Conservation (phyloP, 768 basidiomycete genomes). For the Suillus americanus region DNA sequence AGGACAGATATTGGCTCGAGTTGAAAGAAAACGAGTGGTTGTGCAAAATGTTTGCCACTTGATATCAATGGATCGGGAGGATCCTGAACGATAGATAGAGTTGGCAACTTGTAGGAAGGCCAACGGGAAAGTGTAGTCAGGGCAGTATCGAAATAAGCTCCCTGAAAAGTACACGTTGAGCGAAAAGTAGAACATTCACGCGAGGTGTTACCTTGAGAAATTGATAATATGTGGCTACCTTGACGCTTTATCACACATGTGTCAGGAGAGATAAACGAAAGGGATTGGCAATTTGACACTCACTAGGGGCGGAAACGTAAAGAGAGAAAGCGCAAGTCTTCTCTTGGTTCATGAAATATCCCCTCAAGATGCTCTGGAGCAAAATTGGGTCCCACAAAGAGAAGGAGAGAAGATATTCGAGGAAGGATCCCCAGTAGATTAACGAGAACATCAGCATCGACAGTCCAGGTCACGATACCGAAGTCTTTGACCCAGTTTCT, state of each 20-base stretch:
- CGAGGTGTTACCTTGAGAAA: slow-evolving; percentile 62
- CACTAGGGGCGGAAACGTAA: slow-evolving; percentile 85
- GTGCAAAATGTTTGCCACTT: slow-evolving; percentile 55
- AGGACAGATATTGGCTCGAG: slow-evolving; percentile 57
- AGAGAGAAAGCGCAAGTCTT: slow-evolving; percentile 49
- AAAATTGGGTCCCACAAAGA: slow-evolving; percentile 78
- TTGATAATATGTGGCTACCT: slow-evolving; percentile 75
- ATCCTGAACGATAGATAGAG: slow-evolving; percentile 68
- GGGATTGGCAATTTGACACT: slow-evolving; percentile 24
- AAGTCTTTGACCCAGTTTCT: slow-evolving; percentile 48
- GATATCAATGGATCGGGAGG: slow-evolving; percentile 45
- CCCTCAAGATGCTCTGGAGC: slow-evolving; percentile 80
- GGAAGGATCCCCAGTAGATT: slow-evolving; percentile 65
- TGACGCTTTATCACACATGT: slow-evolving; percentile 44
- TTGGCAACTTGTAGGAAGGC: slow-evolving; percentile 44
- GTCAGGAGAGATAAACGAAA: slow-evolving; percentile 1
- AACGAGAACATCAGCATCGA: slow-evolving; percentile 73
- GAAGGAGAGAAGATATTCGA: slow-evolving; percentile 44
- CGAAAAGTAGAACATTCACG: background rate
- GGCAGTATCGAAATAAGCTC: slow-evolving; percentile 81
- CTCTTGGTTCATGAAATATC: slow-evolving; percentile 52
- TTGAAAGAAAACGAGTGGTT: slow-evolving; percentile 85
- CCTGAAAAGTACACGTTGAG: slow-evolving; percentile 37
- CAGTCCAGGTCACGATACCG: slow-evolving; percentile 60
- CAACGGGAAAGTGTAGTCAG: slow-evolving; percentile 63